Conservation (phyloP, 208 protist genomes). For the Acanthamoeba polyphaga region DNA sequence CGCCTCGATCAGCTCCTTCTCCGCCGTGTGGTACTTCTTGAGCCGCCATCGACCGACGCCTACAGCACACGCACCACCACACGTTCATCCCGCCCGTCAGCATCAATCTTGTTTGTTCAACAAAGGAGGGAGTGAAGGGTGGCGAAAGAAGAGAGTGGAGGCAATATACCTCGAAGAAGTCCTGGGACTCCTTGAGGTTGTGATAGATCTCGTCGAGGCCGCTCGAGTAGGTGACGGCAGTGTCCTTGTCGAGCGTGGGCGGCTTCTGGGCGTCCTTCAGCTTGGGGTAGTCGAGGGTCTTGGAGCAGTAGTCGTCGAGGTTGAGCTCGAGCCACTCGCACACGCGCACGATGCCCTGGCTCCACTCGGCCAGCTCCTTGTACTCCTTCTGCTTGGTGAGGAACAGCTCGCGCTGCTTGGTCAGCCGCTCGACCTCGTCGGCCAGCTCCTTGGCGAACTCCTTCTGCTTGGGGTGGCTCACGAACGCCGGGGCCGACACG, state of each 20-base stretch:
- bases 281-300: slow-evolving; percentile 65
- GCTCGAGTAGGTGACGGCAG: slow-evolving; percentile 9
- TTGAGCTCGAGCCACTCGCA: slow-evolving; percentile 70
- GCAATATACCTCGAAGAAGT: slow-evolving; percentile 68
- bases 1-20: slow-evolving; percentile 62
- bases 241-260: slow-evolving; percentile 20
- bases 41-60: slow-evolving; percentile 47
- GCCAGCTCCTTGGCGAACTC: slow-evolving; percentile 22
- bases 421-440: slow-evolving; percentile 11
- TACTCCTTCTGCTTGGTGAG: slow-evolving; percentile 39
- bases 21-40: slow-evolving; percentile 47
- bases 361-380: slow-evolving; percentile 45
- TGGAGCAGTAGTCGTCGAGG: slow-evolving; percentile 61
- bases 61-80: not conserved
- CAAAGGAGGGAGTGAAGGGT: too few species aligned
- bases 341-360: slow-evolving; percentile 60
- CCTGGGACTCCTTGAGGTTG: slow-evolving; percentile 64
- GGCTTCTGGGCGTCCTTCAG: slow-evolving; percentile 55
- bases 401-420: slow-evolving; percentile 38
- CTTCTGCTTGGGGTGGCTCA: slow-evolving; percentile 42
- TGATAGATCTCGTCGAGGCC: slow-evolving; percentile 53
- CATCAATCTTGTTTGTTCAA: too few species aligned
- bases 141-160: too few species aligned
- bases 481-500: not conserved
- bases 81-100: too few species aligned